These are phyloP conservation scores for Ceratobasidium papillatum DNA, from an alignment of 1,284 basidiomycete genomes.

Conservation along the genomic window DNA sequence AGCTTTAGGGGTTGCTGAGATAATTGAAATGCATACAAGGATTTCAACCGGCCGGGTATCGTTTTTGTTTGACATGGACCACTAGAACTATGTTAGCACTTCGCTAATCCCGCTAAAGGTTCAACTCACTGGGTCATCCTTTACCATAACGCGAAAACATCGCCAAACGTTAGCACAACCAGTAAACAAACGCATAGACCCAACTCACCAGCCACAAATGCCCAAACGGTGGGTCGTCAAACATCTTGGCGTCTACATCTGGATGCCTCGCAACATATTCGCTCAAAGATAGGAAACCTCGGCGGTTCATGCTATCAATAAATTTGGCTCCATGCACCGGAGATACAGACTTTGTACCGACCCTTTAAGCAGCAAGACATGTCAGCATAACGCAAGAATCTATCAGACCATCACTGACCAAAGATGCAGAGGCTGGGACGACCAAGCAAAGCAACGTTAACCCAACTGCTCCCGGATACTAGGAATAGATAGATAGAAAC, in stretches of 20 bases:
- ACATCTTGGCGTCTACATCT: conserved; percentile 15
- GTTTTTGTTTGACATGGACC: conserved; percentile 21
- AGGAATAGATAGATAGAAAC: not conserved
- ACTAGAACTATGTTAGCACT: not conserved
- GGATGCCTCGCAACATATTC: conserved; percentile 31
- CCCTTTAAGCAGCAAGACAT: conserved; percentile 2
- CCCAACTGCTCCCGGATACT: not conserved
- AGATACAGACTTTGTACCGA: conserved; percentile 14
- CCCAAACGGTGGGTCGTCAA: conserved; percentile 29
- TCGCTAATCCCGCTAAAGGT: not conserved
- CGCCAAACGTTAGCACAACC: not conserved
- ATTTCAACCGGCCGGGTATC: conserved; percentile 36
- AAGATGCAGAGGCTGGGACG: conserved; percentile 19
- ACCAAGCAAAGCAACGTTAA: not conserved
- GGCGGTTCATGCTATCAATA: conserved; percentile 33
- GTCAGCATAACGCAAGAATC: not conserved
- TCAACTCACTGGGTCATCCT: conserved; percentile 26
- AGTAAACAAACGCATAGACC: not conserved
- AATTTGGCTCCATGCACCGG: conserved; percentile 28
- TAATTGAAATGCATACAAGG: not conserved
- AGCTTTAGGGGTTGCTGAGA: not conserved
- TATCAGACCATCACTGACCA: conserved; percentile 9
- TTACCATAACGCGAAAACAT: not conserved
- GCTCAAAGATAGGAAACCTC: conserved; percentile 23
- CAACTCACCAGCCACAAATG: conserved; percentile 34